These are phyloP conservation scores for Ascodesmis nigricans DNA, from an alignment of 495 filamentous ascomycete genomes.

Conservation along the genomic window DNA sequence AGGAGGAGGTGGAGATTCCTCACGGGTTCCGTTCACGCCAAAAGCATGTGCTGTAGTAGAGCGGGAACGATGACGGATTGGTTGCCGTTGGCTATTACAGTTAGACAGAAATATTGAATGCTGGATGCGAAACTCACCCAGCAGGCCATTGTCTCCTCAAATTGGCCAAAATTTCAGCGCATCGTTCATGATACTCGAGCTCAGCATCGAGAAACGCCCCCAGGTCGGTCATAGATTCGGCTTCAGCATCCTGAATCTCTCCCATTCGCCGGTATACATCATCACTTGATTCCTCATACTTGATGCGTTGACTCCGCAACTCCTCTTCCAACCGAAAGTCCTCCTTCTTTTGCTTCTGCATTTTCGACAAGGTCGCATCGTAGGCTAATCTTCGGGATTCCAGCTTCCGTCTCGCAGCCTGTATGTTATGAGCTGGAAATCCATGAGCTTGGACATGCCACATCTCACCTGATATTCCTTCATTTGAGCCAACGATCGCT, in stretches of 20 bases:
- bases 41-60: slow-evolving; percentile 42
- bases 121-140: slow-evolving; percentile 31
- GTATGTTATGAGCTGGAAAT: slow-evolving; percentile 4
- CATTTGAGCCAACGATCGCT: slow-evolving; percentile 80
- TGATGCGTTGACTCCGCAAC: slow-evolving; percentile 71
- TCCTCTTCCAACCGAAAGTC: slow-evolving; percentile 90
- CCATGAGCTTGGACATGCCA: too few species aligned
- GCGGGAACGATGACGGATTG: slow-evolving; percentile 31
- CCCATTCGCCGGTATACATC: slow-evolving; percentile 87
- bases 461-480: slow-evolving; percentile 92
- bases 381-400: slow-evolving; percentile 78
- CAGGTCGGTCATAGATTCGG: slow-evolving; percentile 62
- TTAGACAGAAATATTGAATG: not conserved
- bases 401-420: slow-evolving; percentile 83
- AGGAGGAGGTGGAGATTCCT: slow-evolving; percentile 32
- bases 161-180: slow-evolving; percentile 49
- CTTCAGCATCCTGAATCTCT: slow-evolving; percentile 83
- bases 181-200: slow-evolving; percentile 74
- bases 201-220: slow-evolving; percentile 72
- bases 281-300: slow-evolving; percentile 89
- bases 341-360: slow-evolving; percentile 83
- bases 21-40: slow-evolving; percentile 33
- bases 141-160: slow-evolving; percentile 48
- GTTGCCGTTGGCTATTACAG: not conserved
- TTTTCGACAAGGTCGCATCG: slow-evolving; percentile 73